Percentiles rank a stretch among this genome's conserved stretches.
phyloP scores from a whole-genome alignment of 352 stramenopile species.

The Globisporangium spinosum region DNA sequence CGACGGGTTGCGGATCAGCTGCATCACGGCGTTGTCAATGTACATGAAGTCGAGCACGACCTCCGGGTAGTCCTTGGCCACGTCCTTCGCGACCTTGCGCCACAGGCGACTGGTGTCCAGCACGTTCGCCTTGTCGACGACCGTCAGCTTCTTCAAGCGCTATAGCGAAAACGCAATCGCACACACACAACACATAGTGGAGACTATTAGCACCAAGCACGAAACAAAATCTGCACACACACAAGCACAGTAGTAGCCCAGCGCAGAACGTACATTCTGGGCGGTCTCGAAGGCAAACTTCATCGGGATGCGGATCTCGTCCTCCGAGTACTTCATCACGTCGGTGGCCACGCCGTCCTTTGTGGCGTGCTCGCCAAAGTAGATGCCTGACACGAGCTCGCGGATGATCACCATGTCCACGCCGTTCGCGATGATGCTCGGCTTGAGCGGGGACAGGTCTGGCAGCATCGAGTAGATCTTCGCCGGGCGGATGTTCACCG shows the following conservation, averaged over 20 bases:
- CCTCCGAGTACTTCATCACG: constrained; percentile 98
- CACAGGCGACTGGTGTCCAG: constrained; percentile 94
- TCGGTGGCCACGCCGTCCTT: constrained; percentile 75
- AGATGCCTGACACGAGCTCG: constrained; percentile 98
- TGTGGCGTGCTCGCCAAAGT: constrained; percentile 93
- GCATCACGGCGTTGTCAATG: constrained; percentile 99
- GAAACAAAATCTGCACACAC: background rate
- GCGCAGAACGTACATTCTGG: constrained; percentile 46
- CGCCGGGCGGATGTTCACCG: constrained; percentile 97
- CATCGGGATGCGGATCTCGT: constrained; percentile 86
- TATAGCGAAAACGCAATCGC: constrained; percentile 46
- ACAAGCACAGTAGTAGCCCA: background rate
- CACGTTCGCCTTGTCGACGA: constrained; percentile 99
- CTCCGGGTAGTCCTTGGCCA: constrained; percentile 89
- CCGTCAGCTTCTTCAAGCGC: constrained; percentile 93
- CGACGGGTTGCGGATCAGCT: constrained; percentile 97
- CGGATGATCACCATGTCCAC: constrained; percentile 99
- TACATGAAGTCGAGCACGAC: constrained; percentile 97
- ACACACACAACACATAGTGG: background rate
- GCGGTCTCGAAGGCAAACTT: constrained; percentile 86
- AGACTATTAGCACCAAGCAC: background rate
- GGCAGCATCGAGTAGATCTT: constrained; percentile 98
- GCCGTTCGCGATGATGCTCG: constrained; percentile 92
- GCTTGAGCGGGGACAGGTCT: constrained; percentile 96
- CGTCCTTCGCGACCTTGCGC: constrained; percentile 90